Base-by-base conservation (phyloP, 2,329 filamentous ascomycete species). In the Aspergillus versicolor region DNA sequence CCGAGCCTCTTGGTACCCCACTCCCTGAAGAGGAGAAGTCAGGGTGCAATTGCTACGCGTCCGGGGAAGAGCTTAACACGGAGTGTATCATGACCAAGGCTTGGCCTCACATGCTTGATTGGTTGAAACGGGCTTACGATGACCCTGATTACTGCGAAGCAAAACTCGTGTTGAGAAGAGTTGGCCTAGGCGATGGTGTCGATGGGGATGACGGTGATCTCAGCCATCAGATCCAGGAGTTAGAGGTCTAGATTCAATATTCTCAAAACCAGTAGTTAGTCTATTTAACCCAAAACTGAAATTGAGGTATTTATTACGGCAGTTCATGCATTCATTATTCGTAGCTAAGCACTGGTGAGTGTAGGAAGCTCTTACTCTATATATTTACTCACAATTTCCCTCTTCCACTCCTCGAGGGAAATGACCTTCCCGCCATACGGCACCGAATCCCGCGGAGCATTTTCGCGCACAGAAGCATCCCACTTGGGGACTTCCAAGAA, bases 31-130 rank as follows among this genome's bases (percentile, higher is more conserved):
- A 82, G 1, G 67, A 77, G 2, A 81, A 82, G 9, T 77, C 82
- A 43, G 88, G 88, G 5, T 88, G 84, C 61, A 88, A 88, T 4
- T 82, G 86, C 60, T 88, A 88, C 72, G 87, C 88, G n/a, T 83
- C 87, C 2, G 88, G 88, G 3, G 84, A 89, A 60, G 65, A 73
- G 1, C 68, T 79, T 34, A 79, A 85, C 65, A 75, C 76, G 7
- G 90, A 95, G 70, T 77, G 79, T 38, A 81, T 90, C 59, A 80
- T 92, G 52, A 77, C 88, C 12, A 70, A 69, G 11, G 81, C 83
- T 0, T 81, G 84, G 61, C 64, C 69, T 12, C 70, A 76, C 2
- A 81, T 90, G 24, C 71, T 91, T 2, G 71, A 75, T 40, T 92
- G 87, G 81, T 77, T 92, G 37, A 75, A 84, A 48, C 75, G 83